These are phyloP conservation scores for Casuarina glauca DNA, from an alignment of 306 rosid genomes.

Conservation along the genomic window DNA sequence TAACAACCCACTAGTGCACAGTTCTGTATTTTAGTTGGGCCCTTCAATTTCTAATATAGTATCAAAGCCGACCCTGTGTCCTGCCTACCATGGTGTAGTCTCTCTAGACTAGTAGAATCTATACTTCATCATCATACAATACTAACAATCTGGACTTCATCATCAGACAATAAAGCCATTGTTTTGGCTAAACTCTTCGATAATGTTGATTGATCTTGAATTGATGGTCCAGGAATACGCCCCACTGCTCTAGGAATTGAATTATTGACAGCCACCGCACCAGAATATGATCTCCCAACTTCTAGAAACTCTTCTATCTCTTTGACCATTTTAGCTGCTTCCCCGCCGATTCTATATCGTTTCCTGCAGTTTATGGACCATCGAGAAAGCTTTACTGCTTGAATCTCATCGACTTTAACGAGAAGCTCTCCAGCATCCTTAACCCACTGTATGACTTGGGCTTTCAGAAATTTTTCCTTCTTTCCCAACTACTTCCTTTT, in stretches of 20 bases:
- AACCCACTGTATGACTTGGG: slow-evolving; percentile 11
- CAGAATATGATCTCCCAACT: background rate
- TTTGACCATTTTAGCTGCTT: background rate
- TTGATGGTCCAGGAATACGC: slow-evolving; percentile 19
- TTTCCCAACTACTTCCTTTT: background rate
- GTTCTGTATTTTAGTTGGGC: too few relatives aligned
- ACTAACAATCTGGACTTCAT: background rate
- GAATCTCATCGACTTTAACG: background rate
- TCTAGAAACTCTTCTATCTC: background rate
- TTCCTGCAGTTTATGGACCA: background rate
- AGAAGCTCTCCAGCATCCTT: slow-evolving; percentile 2
- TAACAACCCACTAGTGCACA: too few relatives aligned
- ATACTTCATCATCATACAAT: background rate
- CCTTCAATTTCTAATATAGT: too few relatives aligned
- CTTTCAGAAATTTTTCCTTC: slow-evolving; percentile 1
- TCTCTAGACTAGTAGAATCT: too few relatives aligned
- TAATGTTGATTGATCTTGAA: slow-evolving; percentile 17
- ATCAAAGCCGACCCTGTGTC: too few relatives aligned
- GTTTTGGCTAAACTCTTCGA: slow-evolving; percentile 3
- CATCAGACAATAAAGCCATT: slow-evolving; percentile 4
- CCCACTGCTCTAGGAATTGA: background rate
- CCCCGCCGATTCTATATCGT: background rate
- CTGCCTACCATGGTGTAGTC: too few relatives aligned
- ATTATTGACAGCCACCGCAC: too few relatives aligned
- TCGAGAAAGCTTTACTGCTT: background rate